phyloP scores from a whole-genome alignment of 73 alveolate species.

The Uronychia setigera region DNA sequence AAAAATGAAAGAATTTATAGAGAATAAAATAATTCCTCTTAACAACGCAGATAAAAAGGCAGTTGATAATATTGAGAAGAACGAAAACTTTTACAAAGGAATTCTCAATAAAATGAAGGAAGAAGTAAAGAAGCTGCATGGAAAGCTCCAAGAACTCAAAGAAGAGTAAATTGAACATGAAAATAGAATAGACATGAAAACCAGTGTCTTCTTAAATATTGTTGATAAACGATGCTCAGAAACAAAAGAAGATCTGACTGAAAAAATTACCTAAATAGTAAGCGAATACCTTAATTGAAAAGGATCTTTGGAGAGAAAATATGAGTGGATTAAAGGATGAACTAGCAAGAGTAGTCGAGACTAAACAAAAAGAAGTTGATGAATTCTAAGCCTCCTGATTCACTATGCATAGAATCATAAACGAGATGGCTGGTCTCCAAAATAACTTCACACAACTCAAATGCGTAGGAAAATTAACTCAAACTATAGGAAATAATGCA shows the following conservation, averaged over 20 bases:
- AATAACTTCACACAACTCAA: neutral
- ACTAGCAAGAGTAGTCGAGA: neutral
- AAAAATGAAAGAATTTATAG: neutral
- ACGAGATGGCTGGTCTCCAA: neutral
- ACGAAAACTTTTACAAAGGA: neutral
- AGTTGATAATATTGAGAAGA: neutral
- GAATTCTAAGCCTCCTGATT: neutral
- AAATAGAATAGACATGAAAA: neutral
- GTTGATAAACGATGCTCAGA: neutral
- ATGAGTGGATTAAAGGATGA: neutral
- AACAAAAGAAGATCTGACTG: neutral
- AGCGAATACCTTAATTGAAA: neutral
- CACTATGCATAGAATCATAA: neutral
- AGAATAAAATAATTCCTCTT: neutral
- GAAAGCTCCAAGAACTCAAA: neutral
- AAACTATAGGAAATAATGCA: neutral
- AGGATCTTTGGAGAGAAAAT: neutral
- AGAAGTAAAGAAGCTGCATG: neutral
- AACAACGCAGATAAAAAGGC: neutral
- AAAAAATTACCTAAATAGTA: neutral
- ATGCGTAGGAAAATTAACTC: neutral
- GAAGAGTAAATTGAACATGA: neutral
- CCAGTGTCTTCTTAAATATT: neutral
- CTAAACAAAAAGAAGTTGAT: neutral
- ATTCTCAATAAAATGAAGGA: neutral